phyloP scores from a whole-genome alignment of 805 yeast species.

The Suhomyces sp. region DNA sequence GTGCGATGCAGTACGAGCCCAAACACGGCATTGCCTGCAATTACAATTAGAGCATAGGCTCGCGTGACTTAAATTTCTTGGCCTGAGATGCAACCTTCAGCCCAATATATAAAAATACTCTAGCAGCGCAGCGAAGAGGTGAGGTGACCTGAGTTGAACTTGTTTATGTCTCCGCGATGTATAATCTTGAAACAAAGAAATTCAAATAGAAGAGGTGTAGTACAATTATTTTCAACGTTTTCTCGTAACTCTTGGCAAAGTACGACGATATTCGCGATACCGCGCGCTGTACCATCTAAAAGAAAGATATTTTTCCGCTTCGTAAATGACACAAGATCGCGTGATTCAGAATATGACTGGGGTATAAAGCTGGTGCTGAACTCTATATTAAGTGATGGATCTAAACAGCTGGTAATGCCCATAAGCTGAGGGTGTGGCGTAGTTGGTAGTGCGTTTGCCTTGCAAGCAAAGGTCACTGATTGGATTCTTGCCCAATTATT shows the following conservation, averaged over 20 bases:
- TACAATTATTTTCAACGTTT: background rate
- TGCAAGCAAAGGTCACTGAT: slow-evolving; percentile 78
- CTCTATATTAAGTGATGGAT: no score
- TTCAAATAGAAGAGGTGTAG: background rate
- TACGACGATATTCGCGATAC: background rate
- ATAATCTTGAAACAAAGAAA: background rate
- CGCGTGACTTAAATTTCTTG: background rate
- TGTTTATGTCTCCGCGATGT: background rate
- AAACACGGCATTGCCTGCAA: background rate
- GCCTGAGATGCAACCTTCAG: background rate
- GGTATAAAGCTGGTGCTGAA: no score
- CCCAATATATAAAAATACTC: background rate
- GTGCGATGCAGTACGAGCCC: background rate
- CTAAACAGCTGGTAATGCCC: background rate
- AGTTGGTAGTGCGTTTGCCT: slow-evolving; percentile 82
- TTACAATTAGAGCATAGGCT: background rate
- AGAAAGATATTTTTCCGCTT: background rate
- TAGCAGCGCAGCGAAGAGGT: background rate
- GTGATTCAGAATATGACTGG: background rate
- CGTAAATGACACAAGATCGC: background rate
- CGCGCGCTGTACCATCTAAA: background rate
- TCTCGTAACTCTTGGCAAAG: background rate
- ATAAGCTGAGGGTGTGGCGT: slow-evolving; percentile 66
- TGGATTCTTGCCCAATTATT: slow-evolving; percentile 62
- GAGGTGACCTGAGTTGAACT: background rate